phyloP scores from a whole-genome alignment of 768 basidiomycete genomes.

The Boletus rex-veris region DNA sequence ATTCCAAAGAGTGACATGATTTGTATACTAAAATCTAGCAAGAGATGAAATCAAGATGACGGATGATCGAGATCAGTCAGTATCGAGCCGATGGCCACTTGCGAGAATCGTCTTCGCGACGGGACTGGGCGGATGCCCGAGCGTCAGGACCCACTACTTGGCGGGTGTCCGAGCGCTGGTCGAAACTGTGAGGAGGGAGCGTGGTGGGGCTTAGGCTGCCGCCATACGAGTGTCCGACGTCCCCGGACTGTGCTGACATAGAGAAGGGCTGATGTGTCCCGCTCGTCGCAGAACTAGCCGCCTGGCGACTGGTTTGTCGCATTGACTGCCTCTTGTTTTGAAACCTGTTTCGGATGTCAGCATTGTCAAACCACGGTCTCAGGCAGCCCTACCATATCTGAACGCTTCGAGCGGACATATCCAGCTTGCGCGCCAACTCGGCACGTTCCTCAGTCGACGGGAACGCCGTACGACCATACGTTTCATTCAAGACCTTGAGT shows the following conservation, averaged over 20 bases:
- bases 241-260: constrained; percentile 34
- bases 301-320: constrained; percentile 72
- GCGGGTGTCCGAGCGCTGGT: constrained; percentile 42
- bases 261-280: constrained; percentile 50
- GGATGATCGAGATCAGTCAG: constrained; percentile 42
- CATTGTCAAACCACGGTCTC: constrained; percentile 10
- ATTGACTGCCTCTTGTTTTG: constrained; percentile 84
- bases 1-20: constrained; percentile 34
- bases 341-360: constrained; percentile 54
- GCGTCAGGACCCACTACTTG: constrained; percentile 30
- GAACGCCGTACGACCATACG: constrained; percentile 77
- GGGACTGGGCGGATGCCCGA: constrained; percentile 32
- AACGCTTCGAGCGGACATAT: constrained; percentile 82
- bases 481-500: constrained; percentile 76
- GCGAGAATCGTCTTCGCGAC: constrained; percentile 46
- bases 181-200: constrained; percentile 35
- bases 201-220: constrained; percentile 31
- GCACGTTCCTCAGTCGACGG: constrained; percentile 86
- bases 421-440: constrained; percentile 68
- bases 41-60: constrained; percentile 35
- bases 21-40: constrained; percentile 32
- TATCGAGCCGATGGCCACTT: constrained; percentile 48
- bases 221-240: constrained; percentile 35
- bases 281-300: constrained; percentile 42
- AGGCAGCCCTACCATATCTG: constrained; percentile 68